A percentile compares a stretch with the other conserved stretches of the same genome.
These are phyloP conservation scores for Acidomyces sp. DNA, from an alignment of 495 filamentous ascomycete genomes.

Conservation along the genomic window DNA sequence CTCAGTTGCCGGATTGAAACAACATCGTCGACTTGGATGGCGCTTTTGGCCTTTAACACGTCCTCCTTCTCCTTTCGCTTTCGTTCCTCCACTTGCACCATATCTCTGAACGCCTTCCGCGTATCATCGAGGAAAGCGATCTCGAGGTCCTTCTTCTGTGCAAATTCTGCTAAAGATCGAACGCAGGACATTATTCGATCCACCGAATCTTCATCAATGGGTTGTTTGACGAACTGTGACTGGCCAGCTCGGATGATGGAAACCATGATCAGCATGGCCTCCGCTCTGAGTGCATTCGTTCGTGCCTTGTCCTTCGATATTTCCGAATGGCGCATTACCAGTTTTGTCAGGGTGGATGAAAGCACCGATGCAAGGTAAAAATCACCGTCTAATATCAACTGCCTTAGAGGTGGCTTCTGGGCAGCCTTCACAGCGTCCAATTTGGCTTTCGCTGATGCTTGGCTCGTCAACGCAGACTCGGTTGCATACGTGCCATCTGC, in stretches of 20 bases:
- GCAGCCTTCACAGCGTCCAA: slow-evolving; percentile 94
- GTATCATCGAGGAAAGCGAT: slow-evolving; percentile 92
- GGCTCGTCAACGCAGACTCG: slow-evolving; percentile 87
- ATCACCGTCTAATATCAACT: slow-evolving; percentile 92
- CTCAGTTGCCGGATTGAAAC: slow-evolving; percentile 82
- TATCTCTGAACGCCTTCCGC: slow-evolving; percentile 89
- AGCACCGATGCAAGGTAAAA: slow-evolving; percentile 95
- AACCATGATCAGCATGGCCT: slow-evolving; percentile 99
- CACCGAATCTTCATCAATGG: slow-evolving; percentile 94
- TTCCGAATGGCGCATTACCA: slow-evolving; percentile 96
- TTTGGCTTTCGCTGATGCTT: slow-evolving; percentile 76
- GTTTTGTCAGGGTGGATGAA: slow-evolving; percentile 85
- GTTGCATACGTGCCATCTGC: slow-evolving; percentile 97
- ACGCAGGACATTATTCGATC: slow-evolving; percentile 97
- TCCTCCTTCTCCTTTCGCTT: slow-evolving; percentile 87
- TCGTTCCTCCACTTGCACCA: slow-evolving; percentile 96
- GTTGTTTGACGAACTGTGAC: slow-evolving; percentile 91
- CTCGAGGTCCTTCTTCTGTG: slow-evolving; percentile 76
- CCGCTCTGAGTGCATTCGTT: slow-evolving; percentile 86
- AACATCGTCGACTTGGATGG: slow-evolving; percentile 90
- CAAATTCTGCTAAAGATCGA: slow-evolving; percentile 82
- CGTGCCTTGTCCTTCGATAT: slow-evolving; percentile 76
- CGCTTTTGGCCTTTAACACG: slow-evolving; percentile 80
- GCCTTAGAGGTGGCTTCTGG: slow-evolving; percentile 88
- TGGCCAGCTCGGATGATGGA: slow-evolving; percentile 95